Base-by-base conservation (phyloP, 805 yeast species). In the Teunomyces aglyptinius region DNA sequence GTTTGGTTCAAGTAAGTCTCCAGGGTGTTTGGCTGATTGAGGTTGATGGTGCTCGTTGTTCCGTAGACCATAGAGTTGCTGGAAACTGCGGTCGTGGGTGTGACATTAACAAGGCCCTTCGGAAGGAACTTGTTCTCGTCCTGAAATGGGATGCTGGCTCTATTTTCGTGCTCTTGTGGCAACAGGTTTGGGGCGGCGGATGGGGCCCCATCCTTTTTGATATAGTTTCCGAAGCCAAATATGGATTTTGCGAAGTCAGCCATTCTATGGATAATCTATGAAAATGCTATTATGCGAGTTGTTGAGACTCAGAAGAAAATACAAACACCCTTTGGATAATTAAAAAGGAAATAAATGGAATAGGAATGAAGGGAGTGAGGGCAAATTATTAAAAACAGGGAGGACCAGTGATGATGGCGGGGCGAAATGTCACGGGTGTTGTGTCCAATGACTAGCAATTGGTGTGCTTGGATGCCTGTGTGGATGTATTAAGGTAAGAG, bases 51-150 rank as follows among this genome's bases (percentile, higher is more conserved):
- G 35, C 61, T 47, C 55, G 86, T 84, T 4, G 89, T 84, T 2
- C 90, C 91, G 63, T 83, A 78, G 1, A 80, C 91, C 63, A 81
- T 75, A 2, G 85, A 76, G 47, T 76, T 76, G 49, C 79, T 78
- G 41, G 82, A 74, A 7, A 85, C 65, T 0, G 90, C 90, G 2
- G 87, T 85, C 2, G 92, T 84, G 15, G 91, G 87, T 4, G 82
- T 71, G 1, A 65, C 67, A 29, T 52, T 50, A 34, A 67, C 63
- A 44, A 72, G 61, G 16, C 71, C 65, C 47, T 68, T 71, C 32
- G 76, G 76, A 42, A 64, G 54, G 41, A 67, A 65, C 51, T 60
- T 62, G 38, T 51, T 56, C 3, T 46, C 28, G 33, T 35, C 43
- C 28, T 40, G 41, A 32, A 27, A 39, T n/a, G 36, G 41, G 32